These are phyloP conservation scores for Cryptococcus hybrid DNA, from an alignment of 1,284 basidiomycete genomes.

Conservation along the genomic window DNA sequence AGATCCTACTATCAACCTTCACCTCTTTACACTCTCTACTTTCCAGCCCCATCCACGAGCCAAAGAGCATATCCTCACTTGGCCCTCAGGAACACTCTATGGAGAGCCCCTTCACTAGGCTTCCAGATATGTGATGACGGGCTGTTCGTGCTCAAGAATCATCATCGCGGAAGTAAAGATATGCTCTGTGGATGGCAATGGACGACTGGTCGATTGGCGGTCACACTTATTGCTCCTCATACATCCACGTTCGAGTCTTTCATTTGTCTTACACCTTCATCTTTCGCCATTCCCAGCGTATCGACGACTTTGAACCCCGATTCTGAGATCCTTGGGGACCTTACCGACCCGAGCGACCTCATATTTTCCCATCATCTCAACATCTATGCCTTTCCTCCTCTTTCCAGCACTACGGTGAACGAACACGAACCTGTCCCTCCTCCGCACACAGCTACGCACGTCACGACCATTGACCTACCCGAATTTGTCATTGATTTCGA, in stretches of 20 bases:
- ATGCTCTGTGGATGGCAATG: conserved; percentile 45
- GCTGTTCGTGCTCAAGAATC: conserved; percentile 38
- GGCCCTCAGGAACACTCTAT: conserved; percentile 15
- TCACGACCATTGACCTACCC: conserved; percentile 40
- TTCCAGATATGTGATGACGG: conserved; percentile 50
- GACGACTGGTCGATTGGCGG: conserved; percentile 39
- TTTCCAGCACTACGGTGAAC: conserved; percentile 8
- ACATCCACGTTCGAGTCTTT: conserved; percentile 38
- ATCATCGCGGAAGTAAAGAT: conserved; percentile 18
- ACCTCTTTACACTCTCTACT: conserved; percentile 40
- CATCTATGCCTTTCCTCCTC: conserved; percentile 42
- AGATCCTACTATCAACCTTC: conserved; percentile 17
- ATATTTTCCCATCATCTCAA: conserved; percentile 37
- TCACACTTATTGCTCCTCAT: conserved; percentile 21
- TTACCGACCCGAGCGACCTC: conserved; percentile 28
- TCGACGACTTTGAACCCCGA: conserved; percentile 23
- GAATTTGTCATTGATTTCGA: conserved; percentile 27
- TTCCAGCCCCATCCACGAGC: conserved; percentile 45
- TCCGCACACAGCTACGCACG: conserved; percentile 29
- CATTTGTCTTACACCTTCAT: conserved; percentile 37
- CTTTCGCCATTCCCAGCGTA: conserved; percentile 37
- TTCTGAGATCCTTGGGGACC: conserved; percentile 17
- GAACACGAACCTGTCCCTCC: conserved; percentile 14
- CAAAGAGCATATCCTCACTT: conserved; percentile 22
- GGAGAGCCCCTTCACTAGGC: conserved; percentile 19